phyloP scores from a whole-genome alignment of 441 rosid genomes.

The Aleurites moluccanus region DNA sequence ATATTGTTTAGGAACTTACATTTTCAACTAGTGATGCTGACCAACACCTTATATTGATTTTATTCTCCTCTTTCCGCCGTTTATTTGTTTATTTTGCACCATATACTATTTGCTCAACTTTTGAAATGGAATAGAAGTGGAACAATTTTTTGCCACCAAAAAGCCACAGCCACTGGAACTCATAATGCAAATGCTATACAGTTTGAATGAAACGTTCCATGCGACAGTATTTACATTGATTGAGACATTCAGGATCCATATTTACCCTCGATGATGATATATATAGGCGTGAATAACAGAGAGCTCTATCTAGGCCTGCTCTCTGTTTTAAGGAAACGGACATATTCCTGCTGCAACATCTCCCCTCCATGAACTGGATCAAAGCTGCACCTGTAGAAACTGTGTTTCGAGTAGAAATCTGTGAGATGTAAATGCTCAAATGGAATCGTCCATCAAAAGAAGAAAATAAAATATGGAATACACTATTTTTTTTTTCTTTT shows the following conservation, averaged over 20 bases:
- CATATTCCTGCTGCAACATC: slow-evolving; percentile 80
- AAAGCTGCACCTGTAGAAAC: slow-evolving; percentile 83
- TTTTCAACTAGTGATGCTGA: too few relatives aligned
- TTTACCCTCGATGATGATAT: slow-evolving; percentile 11
- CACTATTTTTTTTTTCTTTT: neutral
- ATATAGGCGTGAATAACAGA: neutral
- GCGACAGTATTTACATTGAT: neutral
- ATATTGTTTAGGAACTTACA: too few relatives aligned
- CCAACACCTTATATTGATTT: too few relatives aligned
- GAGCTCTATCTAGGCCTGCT: slow-evolving; percentile 37
- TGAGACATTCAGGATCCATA: slow-evolving; percentile 4
- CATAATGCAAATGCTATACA: slow-evolving; percentile 4
- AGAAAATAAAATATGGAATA: neutral
- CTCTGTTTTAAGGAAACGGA: slow-evolving; percentile 56
- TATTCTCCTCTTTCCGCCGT: too few relatives aligned
- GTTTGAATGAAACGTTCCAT: neutral
- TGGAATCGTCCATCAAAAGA: neutral
- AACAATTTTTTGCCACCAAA: neutral
- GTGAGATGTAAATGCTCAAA: neutral
- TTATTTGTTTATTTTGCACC: too few relatives aligned
- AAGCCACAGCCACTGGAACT: neutral
- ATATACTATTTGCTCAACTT: too few relatives aligned
- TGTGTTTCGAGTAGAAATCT: slow-evolving; percentile 28
- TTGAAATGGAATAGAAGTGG: too few relatives aligned
- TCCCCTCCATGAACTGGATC: slow-evolving; percentile 82